Base-by-base conservation (phyloP, 2,329 filamentous ascomycete species). In the Bipolaris zeicola region DNA sequence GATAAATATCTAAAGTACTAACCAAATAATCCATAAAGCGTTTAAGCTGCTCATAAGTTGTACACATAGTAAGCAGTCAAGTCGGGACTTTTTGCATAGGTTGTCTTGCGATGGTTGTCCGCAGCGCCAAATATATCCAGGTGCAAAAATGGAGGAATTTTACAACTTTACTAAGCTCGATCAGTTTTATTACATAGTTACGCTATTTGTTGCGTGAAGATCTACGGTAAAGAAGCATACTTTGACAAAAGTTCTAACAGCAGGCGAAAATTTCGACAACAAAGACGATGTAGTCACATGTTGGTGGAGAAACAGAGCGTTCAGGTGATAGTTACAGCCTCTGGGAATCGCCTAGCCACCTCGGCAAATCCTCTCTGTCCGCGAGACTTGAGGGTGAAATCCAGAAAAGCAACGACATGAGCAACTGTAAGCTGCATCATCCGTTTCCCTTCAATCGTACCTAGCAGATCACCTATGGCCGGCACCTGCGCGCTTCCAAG, bases 391-490 rank as follows among this genome's bases (percentile, higher is more conserved):
- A 69, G 41, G 3, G 66, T 55, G 43, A 64, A 52, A 26, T 70
- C 60, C 36, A 71, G 43, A 22, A 72, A 71, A 4, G 57, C 55
- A 1, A 50, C 57, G 13, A 67, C 51, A 38, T 67, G 68, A 14
- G 60, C 50, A 7, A 63, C 64, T 0, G 62, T 69, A 6, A 71
- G 26, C 1, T 60, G 48, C 55, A 60, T 61, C 62, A 66, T 67
- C 34, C 61, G 56, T 5, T 48, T 31, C 0, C 69, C 69, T 31
- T 70, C 65, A 5, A 69, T 43, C 7, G 42, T 57, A 8, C 69
- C 68, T 41, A 72, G 20, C 0, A 71, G 43, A 48, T 65, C 50
- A n/a, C 58, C 62, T 2, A 64, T 48, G 26, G 65, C 63, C n/a
- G 42, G 26, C 16, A 20, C 4, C 49, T 14, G 24, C 64, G 66